Evolutionary conservation across 345 rosid species (phyloP), one percentile per base, ranked within the genome.

Genomic region (Physaria fendleri): DNA sequence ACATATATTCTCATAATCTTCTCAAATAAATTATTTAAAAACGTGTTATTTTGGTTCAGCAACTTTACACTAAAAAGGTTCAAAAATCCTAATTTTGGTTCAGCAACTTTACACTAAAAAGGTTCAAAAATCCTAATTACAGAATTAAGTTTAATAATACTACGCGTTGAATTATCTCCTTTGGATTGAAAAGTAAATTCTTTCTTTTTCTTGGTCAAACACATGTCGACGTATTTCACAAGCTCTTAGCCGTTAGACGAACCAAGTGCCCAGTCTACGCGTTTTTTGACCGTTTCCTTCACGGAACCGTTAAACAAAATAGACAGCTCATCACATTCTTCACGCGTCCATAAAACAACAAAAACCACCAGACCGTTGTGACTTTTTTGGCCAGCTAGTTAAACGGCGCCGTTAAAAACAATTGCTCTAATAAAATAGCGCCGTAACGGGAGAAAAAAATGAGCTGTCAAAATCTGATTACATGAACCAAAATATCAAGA

Each of bases 251-350:
- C 71, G 58, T 66, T 66, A 46, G 44, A 40, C 40, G 39, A 40
- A 61, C 56, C 66, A 68, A 59, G 72, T 59, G 66, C 60, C 58
- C 57, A 48, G 64, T 21, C 46, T 50, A 52, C 66, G 59, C 60
- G 24, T 17, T 39, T 17, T 39, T 58, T 58, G 52, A 23, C 46
- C 34, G 52, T 59, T 59, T 67, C 46, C 42, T 30, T 67, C 39
- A 67, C 72, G 72, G 33, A 59, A 68, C 66, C 72, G 72, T 30
- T 13, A 12, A 2, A 21, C 15, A 50, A 51, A 44, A 27, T 7
- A 0, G 64, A 58, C 65, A 67, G 59, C 72, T 67, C 53, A 67
- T 58, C 65, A 39, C 3, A 14, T 59, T 24, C 61, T 68, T 5
- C 54, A 59, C 72, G 66, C 72, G 61, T 66, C 18, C n/a, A n/a